Base-by-base conservation (phyloP, 495 filamentous ascomycete genomes). In the Bryoglossum gracile region DNA sequence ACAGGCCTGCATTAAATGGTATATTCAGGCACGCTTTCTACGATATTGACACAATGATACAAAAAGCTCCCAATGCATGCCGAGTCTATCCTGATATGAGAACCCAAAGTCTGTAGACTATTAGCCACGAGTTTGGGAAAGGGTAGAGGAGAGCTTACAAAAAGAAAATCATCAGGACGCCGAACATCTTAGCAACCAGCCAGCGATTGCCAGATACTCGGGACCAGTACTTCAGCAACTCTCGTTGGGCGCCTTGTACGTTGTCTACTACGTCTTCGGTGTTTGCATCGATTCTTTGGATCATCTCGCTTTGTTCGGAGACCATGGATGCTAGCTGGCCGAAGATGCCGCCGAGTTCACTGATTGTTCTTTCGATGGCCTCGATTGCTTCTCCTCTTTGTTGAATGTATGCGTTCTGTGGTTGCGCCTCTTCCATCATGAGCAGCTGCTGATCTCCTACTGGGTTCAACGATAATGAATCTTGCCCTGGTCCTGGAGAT, bases 131-230 rank as follows among this genome's bases (percentile, higher is more conserved):
- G 23, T 24, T 3, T 10, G 18, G n/a, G 16, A 24, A 39, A 42
- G 30, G 38, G n/a, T 25, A 17, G 26, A 8, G 22, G 21, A 13
- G 1, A 8, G 59, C 68, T 62, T 53, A 77, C 58, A 73, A 63
- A 51, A 72, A 69, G 58, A 72, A 72, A 63, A 80, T 70, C 71
- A 82, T 80, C 32, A 82, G 64, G 17, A 82, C 86, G 46, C 92
- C 92, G 77, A 98, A 95, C 94, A 98, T 98, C 77, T 97, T 96
- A 13, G 90, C 94, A 44, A 98, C 80, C 39, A 98, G 69, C 92
- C 94, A 97, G 58, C 92, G 76, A 72, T 97, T 98, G 21, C 89
- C 86, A 17, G 85, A 88, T 9, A 97, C 90, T 19, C 89, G 75
- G 9, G 78, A 83, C 92, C 94, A 98, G 69, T 97, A 98, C 61